Conservation (phyloP, 2,329 filamentous ascomycete species). For the Parafenestella ontariensis region DNA sequence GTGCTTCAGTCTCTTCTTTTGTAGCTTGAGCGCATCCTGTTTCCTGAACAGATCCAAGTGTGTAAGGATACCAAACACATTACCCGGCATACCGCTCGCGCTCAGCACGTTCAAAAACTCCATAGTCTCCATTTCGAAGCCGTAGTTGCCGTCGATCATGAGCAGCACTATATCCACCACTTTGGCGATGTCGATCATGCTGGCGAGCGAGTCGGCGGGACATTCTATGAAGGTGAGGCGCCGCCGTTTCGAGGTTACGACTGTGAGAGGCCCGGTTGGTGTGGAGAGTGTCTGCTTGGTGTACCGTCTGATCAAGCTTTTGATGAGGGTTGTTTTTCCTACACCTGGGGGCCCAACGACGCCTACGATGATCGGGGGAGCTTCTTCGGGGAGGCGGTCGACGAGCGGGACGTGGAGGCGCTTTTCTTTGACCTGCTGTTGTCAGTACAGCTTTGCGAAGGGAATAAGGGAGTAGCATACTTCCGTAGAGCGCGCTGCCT, state of each 20-base stretch:
- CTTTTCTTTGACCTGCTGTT: slow-evolving; percentile 83
- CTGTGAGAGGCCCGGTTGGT: slow-evolving; percentile 89
- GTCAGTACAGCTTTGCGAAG: slow-evolving; percentile 9
- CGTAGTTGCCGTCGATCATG: slow-evolving; percentile 98
- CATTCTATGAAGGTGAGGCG: slow-evolving; percentile 96
- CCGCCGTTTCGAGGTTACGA: slow-evolving; percentile 95
- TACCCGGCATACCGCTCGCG: slow-evolving; percentile 97
- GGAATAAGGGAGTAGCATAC: slow-evolving; percentile 49
- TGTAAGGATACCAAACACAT: slow-evolving; percentile 95
- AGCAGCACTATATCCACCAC: slow-evolving; percentile 96
- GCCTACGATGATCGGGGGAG: slow-evolving; percentile 88
- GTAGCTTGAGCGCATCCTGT: slow-evolving; percentile 86
- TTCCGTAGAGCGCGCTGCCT: slow-evolving; percentile 76
- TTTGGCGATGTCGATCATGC: slow-evolving; percentile 97
- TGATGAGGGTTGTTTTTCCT: slow-evolving; percentile 94
- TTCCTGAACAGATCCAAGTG: slow-evolving; percentile 96
- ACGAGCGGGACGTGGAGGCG: slow-evolving; percentile 94
- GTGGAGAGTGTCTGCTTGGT: slow-evolving; percentile 93
- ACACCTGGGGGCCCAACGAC: slow-evolving; percentile 94
- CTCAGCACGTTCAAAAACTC: slow-evolving; percentile 94
- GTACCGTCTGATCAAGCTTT: slow-evolving; percentile 91
- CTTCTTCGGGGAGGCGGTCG: slow-evolving; percentile 93
- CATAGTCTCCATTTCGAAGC: slow-evolving; percentile 99
- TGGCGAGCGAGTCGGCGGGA: slow-evolving; percentile 89
- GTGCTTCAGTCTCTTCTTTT: slow-evolving; percentile 96